Base-by-base conservation (phyloP, 768 basidiomycete species). In the Lanmaoa pseudosensibilis region DNA sequence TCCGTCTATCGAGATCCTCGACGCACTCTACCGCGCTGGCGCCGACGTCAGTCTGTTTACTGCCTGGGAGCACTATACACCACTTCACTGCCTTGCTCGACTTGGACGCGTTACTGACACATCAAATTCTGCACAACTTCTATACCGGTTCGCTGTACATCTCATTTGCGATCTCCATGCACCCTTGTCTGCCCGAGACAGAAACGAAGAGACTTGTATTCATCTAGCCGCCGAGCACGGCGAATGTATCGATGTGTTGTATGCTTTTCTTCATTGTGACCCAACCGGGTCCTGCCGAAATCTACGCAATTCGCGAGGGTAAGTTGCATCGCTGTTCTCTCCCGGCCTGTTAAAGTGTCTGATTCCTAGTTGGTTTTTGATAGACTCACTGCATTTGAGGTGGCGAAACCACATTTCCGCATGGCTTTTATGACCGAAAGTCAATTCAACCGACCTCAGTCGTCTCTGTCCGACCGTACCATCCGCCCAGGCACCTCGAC, bases 171-270 rank as follows among this genome's bases (percentile, higher is more conserved):
- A 89, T 65, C 82, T 91, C 32, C 83, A 81, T 32, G 85, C 86
- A 7, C 88, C 90, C 0, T 68, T 92, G 40, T 77, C 82, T 30
- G 86, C 89, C 19, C 73, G 77, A 45, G 87, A 91, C 69, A 80
- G 74, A 59, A 71, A 85, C 51, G 83, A 83, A 60, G 88, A 92
- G 65, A 91, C 90, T 4, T 90, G 88, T 75, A 77, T 92, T 47
- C 90, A 92, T 74, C 75, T 90, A 57, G 89, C 88, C 46, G 90
- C 90, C 13, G 88, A 90, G 64, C 82, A 83, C 60, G 90, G 89
- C 45, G 74, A 80, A 52, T 88, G 80, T 69, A 72, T 84, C 19
- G 84, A 86, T 51, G 70, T 90, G 19, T 71, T 91, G 40, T 75
- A 77, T 51, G 79, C 86, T 40, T 75, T 92, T 55, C 76, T 92